A percentile compares a stretch with the other conserved stretches of the same genome.
These are phyloP conservation scores for Arthroderma uncinatum DNA, from an alignment of 2,329 filamentous ascomycete genomes.

Conservation along the genomic window DNA sequence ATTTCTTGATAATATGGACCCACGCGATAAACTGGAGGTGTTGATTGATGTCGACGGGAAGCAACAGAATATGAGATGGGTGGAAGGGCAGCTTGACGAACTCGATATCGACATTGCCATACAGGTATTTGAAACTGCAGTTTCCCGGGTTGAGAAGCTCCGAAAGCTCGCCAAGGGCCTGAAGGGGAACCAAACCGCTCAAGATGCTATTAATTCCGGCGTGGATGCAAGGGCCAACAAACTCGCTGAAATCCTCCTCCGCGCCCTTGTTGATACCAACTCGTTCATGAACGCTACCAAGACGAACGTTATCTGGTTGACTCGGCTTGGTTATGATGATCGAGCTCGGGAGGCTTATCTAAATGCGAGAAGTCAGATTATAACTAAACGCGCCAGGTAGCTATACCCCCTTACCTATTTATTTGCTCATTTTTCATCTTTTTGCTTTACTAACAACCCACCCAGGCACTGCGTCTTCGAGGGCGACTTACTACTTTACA, in stretches of 20 bases:
- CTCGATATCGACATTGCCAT: constrained; percentile 92
- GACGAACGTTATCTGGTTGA: constrained; percentile 71
- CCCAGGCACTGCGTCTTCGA: constrained; percentile 84
- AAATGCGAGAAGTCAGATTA: constrained; percentile 61
- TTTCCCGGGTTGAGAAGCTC: constrained; percentile 72
- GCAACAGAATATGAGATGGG: constrained; percentile 90
- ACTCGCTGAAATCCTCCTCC: constrained; percentile 63
- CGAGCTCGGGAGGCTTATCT: constrained; percentile 79
- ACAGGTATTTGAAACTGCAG: constrained; percentile 76
- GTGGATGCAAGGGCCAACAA: constrained; percentile 73
- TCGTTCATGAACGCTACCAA: constrained; percentile 66
- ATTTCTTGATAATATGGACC: constrained; percentile 63
- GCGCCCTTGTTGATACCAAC: constrained; percentile 66
- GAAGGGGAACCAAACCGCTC: constrained; percentile 74
- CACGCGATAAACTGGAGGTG: constrained; percentile 61
- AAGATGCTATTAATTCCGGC: constrained; percentile 86
- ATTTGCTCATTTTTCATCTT: not conserved
- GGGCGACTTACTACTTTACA: constrained; percentile 82
- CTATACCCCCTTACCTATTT: constrained; percentile 8
- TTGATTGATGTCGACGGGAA: constrained; percentile 94
- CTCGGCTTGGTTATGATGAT: constrained; percentile 80
- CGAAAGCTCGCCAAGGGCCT: constrained; percentile 66
- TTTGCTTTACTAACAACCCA: not conserved
- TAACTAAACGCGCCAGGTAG: constrained; percentile 73
- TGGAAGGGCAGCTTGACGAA: constrained; percentile 89